Evolutionary conservation across 139 green algal species (phyloP).

Genomic region (Desmodesmus armatus): DNA sequence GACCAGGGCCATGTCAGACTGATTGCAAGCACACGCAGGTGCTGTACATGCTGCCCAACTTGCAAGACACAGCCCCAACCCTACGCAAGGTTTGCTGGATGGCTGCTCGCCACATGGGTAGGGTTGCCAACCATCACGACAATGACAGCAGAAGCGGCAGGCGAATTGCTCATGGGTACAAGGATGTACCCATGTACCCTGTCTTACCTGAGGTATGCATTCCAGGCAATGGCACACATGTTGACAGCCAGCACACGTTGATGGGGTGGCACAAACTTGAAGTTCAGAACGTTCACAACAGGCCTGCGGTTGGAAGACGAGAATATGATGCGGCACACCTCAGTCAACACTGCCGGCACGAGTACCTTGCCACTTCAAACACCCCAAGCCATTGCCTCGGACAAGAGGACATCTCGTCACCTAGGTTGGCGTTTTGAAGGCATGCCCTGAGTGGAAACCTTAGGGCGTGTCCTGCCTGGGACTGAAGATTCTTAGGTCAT

Average conservation of each 20-base stretch:
- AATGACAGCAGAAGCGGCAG: no score
- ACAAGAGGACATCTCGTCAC: not conserved
- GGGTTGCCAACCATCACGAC: no score
- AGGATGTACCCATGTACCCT: no score
- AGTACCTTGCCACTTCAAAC: not conserved
- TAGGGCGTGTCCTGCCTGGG: not conserved
- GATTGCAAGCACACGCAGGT: no score
- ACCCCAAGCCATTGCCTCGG: not conserved
- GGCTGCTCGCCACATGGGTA: no score
- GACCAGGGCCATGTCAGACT: no score
- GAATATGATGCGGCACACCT: not conserved
- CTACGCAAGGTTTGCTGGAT: no score
- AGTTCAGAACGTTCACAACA: slow-evolving; percentile 65
- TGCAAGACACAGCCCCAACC: no score
- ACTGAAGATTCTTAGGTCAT: not conserved
- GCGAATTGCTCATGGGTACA: no score
- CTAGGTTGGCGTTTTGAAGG: not conserved
- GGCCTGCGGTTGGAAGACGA: slow-evolving; percentile 53
- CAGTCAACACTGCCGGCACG: not conserved
- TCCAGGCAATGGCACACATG: slow-evolving; percentile 57
- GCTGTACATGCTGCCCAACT: no score
- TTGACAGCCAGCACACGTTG: slow-evolving; percentile 59
- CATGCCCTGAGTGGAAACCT: not conserved
- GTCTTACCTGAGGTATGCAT: slow-evolving; percentile 51
- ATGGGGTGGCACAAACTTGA: slow-evolving; percentile 54